phyloP scores from a whole-genome alignment of 345 rosid species.

The Psidium guajava region DNA sequence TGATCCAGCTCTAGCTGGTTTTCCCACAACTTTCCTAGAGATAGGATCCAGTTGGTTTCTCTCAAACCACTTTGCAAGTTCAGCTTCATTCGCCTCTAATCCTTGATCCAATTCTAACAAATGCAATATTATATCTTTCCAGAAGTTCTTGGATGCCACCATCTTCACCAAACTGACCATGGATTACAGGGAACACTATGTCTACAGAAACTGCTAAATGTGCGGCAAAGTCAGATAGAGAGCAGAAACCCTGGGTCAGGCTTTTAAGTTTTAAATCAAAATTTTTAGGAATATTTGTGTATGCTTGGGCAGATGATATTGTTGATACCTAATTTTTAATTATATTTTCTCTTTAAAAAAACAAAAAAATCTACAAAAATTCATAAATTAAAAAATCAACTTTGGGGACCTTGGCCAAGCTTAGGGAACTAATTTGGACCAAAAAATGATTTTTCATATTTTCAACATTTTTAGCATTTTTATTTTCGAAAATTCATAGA shows the following conservation, averaged over 20 bases:
- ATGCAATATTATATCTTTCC: constrained; percentile 65
- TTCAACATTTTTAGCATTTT: too few species aligned
- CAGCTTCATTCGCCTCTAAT: constrained; percentile 30
- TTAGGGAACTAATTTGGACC: too few species aligned
- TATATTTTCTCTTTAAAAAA: too few species aligned
- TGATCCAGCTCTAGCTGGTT: constrained; percentile 89
- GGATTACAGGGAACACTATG: constrained; percentile 87
- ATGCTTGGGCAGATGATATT: too few species aligned
- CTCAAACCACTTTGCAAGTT: constrained; percentile 54
- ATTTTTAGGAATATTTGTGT: constrained; percentile 91
- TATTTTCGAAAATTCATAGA: too few species aligned
- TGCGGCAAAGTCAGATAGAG: constrained; percentile 61
- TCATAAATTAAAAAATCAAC: too few species aligned
- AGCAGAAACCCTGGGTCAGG: constrained; percentile 69
- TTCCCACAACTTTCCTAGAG: constrained; percentile 85
- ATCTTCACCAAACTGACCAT: constrained; percentile 93
- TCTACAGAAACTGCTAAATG: constrained; percentile 78
- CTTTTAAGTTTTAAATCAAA: constrained; percentile 94
- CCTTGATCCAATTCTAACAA: constrained; percentile 85
- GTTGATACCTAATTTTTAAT: too few species aligned
- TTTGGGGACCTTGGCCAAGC: too few species aligned
- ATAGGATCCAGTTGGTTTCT: constrained; percentile 51
- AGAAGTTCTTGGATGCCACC: constrained; percentile 93
- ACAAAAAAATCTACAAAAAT: too few species aligned
- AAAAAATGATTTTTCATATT: too few species aligned